Percentiles rank a stretch among this genome's conserved stretches.
phyloP scores from a whole-genome alignment of 768 basidiomycete species.

The Mycena belliarum region DNA sequence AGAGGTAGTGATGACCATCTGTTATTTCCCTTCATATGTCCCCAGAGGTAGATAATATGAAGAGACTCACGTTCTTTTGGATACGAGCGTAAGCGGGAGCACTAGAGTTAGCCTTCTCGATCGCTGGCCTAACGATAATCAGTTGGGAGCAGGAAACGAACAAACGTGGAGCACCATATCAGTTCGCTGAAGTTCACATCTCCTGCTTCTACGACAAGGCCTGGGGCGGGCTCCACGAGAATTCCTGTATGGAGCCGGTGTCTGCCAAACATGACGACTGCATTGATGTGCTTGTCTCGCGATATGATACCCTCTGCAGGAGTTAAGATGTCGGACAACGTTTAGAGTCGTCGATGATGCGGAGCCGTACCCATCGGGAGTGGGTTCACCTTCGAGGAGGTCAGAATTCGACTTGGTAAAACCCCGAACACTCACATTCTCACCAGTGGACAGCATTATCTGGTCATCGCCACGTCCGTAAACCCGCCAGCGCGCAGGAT shows the following conservation, averaged over 20 bases:
- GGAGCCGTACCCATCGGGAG: constrained; percentile 1
- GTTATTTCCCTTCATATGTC: no score
- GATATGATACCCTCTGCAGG: constrained; percentile 3
- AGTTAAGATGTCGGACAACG: neutral
- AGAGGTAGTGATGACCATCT: constrained; percentile 7
- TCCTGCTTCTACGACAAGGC: neutral
- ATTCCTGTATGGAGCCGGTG: constrained; percentile 2
- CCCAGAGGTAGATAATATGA: neutral
- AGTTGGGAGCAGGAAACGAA: neutral
- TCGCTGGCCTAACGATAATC: neutral
- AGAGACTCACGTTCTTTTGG: neutral
- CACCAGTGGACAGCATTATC: constrained; percentile 1
- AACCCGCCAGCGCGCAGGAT: neutral
- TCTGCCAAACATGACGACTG: constrained; percentile 3
- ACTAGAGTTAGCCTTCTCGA: neutral
- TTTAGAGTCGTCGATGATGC: neutral
- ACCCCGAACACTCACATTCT: neutral
- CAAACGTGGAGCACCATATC: neutral
- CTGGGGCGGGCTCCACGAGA: neutral
- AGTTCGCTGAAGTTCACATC: neutral
- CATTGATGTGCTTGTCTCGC: neutral
- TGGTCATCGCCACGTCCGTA: constrained; percentile 10
- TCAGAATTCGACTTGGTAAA: neutral
- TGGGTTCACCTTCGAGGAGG: neutral
- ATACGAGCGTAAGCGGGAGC: constrained; percentile 2